Evolutionary conservation across 2,329 filamentous ascomycete genomes (phyloP), one percentile per base, ranked within the genome.

Genomic region (Botrytis sinoallii): DNA sequence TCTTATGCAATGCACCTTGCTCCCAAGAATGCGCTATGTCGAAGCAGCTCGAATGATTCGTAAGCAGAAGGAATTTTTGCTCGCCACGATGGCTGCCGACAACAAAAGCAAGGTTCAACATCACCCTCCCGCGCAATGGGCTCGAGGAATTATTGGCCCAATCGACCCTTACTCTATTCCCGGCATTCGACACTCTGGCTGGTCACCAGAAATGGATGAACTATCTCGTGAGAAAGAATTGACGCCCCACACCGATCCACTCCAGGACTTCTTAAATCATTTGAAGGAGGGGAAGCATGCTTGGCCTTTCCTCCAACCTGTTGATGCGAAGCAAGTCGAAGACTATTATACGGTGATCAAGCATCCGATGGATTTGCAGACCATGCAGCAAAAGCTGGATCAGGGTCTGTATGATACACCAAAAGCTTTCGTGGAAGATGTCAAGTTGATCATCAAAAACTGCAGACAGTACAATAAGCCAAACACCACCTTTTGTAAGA

Each of bases 401-500:
- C 1, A 57, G 8, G 66, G 48, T 18, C 48, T 69, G 14, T 69
- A 69, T 20, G n/a, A 57, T 0, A 69, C 66, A 42, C 66, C 66
- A 4, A 57, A 69, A 29, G 48, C 38, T 22, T 69, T 69, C 66
- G 38, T 57, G 12, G 48, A 42, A 3, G 66, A 69, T 69, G 66
- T 69, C 66, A 44, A 69, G 20, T 57, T 69, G 38, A 69, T 69
- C 35, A 69, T 69, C 7, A 57, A 29, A 22, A 69, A 69, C n/a
- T 69, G 66, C 66, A 42, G n/a, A 32, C 12, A 16, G n/a, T 69
- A 57, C n/a, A 69, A 69, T 9, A 4, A 32, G 16, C 38, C 35
- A 32, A 12, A 14, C 20, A 32, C 66, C 25, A 9, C 6, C 25
- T 69, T 12, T 29, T 32, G 22, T 16, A 42, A 4, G n/a, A 2